Conservation (phyloP, 2,329 filamentous ascomycete genomes). For the Colletotrichum sp. region DNA sequence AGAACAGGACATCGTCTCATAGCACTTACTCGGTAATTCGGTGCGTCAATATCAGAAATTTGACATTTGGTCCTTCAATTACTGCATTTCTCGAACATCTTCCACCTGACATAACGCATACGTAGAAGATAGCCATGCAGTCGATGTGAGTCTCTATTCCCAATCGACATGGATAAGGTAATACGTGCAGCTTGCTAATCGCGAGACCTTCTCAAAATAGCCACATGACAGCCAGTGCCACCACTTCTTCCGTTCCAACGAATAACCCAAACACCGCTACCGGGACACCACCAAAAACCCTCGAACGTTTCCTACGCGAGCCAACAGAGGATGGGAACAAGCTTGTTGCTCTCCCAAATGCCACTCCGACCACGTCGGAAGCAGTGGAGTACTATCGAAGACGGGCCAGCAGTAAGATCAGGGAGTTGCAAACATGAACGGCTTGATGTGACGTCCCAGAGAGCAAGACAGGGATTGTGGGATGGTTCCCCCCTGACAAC, state of each 20-base stretch:
- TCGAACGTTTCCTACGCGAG: not conserved
- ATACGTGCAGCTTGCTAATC: not conserved
- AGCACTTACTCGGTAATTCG: fast-evolving
- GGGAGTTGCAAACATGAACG: not conserved
- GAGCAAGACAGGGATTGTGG: not conserved
- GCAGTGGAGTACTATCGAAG: not conserved
- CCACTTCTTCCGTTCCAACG: not conserved
- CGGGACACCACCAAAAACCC: not conserved
- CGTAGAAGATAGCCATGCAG: not conserved
- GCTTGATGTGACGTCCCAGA: not conserved
- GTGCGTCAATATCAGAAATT: not conserved
- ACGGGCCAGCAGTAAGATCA: not conserved
- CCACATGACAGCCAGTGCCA: not conserved
- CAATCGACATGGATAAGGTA: not conserved
- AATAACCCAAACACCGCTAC: fast-evolving
- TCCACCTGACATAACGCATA: not conserved
- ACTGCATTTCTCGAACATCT: not conserved
- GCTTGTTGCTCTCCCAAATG: not conserved
- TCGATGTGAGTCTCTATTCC: not conserved
- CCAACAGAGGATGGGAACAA: not conserved
- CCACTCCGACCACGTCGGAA: not conserved
- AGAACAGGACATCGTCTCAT: not conserved
- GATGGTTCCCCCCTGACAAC: not conserved
- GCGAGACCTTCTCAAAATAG: fast-evolving
- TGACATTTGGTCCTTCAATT: not conserved